These are phyloP conservation scores for Dendrobium catenatum DNA, from an alignment of 106 monocot genomes.

Conservation along the genomic window DNA sequence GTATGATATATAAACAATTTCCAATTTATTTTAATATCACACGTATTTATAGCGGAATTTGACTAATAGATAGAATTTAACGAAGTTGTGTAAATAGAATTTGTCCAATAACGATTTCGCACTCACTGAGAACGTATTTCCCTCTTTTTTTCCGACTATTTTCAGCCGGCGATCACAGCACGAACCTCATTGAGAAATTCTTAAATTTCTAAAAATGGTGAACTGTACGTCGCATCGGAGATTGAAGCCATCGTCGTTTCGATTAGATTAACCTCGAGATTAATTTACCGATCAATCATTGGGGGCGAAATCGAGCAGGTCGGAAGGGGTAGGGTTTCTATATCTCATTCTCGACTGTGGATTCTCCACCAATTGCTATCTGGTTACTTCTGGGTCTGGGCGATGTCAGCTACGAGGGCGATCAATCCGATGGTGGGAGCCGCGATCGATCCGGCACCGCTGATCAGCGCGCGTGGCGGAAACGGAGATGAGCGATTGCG, in stretches of 20 bases:
- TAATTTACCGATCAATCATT: neutral
- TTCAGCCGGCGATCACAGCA: neutral
- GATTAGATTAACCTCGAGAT: neutral
- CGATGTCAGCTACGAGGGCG: conserved; percentile 18
- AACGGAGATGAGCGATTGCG: conserved; percentile 11
- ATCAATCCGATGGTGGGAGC: neutral
- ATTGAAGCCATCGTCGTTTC: neutral
- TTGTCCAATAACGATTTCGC: neutral
- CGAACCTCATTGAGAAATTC: neutral
- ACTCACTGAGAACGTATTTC: neutral
- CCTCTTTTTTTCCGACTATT: neutral
- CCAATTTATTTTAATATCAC: too few relatives aligned
- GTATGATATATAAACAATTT: too few relatives aligned
- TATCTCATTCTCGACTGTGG: neutral
- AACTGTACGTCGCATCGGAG: neutral
- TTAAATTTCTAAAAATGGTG: neutral
- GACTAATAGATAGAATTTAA: too few relatives aligned
- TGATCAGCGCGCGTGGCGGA: conserved; percentile 12
- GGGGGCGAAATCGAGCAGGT: neutral
- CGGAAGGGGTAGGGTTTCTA: neutral
- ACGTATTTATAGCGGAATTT: too few relatives aligned
- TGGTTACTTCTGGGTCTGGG: neutral
- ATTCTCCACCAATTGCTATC: neutral
- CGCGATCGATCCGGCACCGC: conserved; percentile 16
- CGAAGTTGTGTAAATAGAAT: too few relatives aligned